Base-by-base conservation (phyloP, 2,329 filamentous ascomycete genomes). In the Verticillium nonalfalfae region DNA sequence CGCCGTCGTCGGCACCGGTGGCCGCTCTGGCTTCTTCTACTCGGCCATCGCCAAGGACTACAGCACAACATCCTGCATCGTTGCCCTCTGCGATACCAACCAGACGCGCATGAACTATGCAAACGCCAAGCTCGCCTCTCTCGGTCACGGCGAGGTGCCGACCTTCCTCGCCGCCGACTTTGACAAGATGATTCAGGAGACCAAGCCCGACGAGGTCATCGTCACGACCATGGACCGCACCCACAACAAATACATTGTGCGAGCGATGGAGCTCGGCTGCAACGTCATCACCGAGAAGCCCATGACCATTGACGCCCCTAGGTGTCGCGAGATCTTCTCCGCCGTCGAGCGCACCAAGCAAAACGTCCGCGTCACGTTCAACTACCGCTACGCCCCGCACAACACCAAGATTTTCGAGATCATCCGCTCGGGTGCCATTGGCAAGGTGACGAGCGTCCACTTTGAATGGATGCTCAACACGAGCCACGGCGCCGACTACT, bases 191-290 rank as follows among this genome's bases (percentile, higher is more conserved):
- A 77, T 85, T 64, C 60, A 72, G 36, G 81, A 85, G 57, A 82
- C 82, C 0, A 77, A 77, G 61, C 85, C 85, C 0, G 83, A 87
- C 69, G 83, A 85, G 67, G 78, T 88, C 15, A 86, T 88, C 64
- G 78, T 87, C 15, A 87, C 85, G 1, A 87, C 85, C 0, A 85
- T 87, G 66, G 85, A 88, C 71, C 79, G 84, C 33, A 85, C 83
- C 4, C 85, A 88, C 70, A 76, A 86, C 67, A 78, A 74, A 34
- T 88, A 88, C 72, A 86, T 86, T 57, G 76, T 85, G 5, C 78
- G 81, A 2, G 83, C 85, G 0, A 73, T 88, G 57, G 78, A 81
- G 54, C 69, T 80, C 4, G 79, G 79, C 7, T 80, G 78, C 64
- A 74, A 80, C 63, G 79, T 79, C 2, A 74, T 82, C 18, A 81